These are phyloP conservation scores for Sporothrix curviconia DNA, from an alignment of 2,329 filamentous ascomycete genomes.

Conservation along the genomic window DNA sequence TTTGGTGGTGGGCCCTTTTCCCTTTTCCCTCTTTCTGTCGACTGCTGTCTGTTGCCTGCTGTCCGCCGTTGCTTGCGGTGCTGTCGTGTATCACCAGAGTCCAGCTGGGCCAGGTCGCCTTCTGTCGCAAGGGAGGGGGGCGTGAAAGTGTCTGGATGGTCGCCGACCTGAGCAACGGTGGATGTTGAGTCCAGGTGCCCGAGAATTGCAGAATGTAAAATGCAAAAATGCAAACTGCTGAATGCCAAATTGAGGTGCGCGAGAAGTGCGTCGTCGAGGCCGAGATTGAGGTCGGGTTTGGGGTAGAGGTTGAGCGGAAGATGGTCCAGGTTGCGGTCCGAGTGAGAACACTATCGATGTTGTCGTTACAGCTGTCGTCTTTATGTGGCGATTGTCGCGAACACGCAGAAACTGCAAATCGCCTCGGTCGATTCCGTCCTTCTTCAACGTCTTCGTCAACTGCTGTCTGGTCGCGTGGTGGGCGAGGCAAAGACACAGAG, in stretches of 20 bases:
- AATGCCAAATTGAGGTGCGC: background rate
- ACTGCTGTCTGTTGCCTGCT: background rate
- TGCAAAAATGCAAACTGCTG: background rate
- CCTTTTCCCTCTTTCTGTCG: background rate
- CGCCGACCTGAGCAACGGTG: slow-evolving; percentile 13
- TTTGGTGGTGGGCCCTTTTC: background rate
- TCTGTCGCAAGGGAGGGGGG: background rate
- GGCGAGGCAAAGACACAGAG: background rate
- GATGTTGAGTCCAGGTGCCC: slow-evolving; percentile 4
- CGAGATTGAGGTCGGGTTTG: background rate
- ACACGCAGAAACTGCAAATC: background rate
- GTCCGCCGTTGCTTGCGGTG: background rate
- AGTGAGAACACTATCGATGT: background rate
- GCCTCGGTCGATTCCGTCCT: background rate
- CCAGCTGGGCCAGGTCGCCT: background rate
- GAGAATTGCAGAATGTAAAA: too few relatives aligned
- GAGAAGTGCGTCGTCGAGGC: background rate
- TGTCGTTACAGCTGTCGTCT: background rate
- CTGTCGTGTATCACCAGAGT: slow-evolving; percentile 1
- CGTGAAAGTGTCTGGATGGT: background rate
- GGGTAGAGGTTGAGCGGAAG: slow-evolving; percentile 3
- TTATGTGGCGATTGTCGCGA: background rate
- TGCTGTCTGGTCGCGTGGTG: slow-evolving; percentile 6
- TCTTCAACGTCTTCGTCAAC: background rate
- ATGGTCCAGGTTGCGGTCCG: background rate